phyloP scores from a whole-genome alignment of 2,329 filamentous ascomycete genomes.

The Fusarium piperis region DNA sequence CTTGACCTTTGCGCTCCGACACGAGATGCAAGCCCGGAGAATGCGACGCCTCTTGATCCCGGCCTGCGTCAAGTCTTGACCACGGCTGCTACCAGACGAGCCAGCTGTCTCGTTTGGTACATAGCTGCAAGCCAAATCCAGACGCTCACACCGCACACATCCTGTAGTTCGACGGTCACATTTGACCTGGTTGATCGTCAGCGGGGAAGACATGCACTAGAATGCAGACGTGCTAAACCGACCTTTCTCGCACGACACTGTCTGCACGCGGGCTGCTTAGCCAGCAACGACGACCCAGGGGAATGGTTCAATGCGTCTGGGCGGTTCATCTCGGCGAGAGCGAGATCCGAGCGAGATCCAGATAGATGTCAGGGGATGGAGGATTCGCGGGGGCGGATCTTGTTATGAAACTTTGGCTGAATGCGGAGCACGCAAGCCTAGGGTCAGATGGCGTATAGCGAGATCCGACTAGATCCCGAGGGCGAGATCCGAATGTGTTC shows the following conservation, averaged over 20 bases:
- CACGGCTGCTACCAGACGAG: not conserved
- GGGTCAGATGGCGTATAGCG: constrained; percentile 8
- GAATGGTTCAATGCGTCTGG: not conserved
- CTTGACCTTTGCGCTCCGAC: constrained; percentile 48
- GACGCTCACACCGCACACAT: constrained; percentile 31
- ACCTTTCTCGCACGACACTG: constrained; percentile 42
- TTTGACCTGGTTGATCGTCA: constrained; percentile 35
- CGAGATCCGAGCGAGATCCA: constrained; percentile 30
- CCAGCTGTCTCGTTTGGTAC: not conserved
- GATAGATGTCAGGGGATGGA: not conserved
- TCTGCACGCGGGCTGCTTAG: constrained; percentile 26
- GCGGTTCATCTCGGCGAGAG: not conserved
- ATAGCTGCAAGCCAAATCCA: constrained; percentile 29
- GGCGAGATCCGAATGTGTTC: constrained; percentile 28
- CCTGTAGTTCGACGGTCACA: constrained; percentile 36
- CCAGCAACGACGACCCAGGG: not conserved
- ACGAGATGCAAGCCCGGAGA: constrained; percentile 45
- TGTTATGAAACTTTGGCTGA: not conserved
- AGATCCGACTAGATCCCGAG: constrained; percentile 8
- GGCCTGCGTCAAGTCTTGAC: constrained; percentile 37
- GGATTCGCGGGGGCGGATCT: not conserved
- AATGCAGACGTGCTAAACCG: not conserved
- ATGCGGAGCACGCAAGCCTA: constrained; percentile 24
- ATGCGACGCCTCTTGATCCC: constrained; percentile 42
- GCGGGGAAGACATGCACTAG: not conserved